Evolutionary conservation across 2,329 filamentous ascomycete species (phyloP), one percentile per base, ranked within the genome.

Genomic region (Neofusicoccum ribis): DNA sequence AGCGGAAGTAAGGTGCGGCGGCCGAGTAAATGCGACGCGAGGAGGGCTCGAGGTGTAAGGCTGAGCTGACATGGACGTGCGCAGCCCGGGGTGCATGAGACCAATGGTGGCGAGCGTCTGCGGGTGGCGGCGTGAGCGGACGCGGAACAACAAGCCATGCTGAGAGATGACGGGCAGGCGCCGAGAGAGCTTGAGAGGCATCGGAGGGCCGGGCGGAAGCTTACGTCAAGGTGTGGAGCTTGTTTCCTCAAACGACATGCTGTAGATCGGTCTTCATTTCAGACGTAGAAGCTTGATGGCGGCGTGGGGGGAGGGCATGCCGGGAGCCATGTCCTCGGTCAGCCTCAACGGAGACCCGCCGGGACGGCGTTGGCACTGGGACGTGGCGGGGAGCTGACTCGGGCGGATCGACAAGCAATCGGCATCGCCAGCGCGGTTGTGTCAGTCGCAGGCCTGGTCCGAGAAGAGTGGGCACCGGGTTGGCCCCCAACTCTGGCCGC

Each of bases 221-320:
- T 58, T 44, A 58, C 54, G 54, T 58, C 39, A 54, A 58, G 27
- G 15, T 12, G 39, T 58, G 54, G 54, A 58, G 54, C 54, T 58
- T 58, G 54, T 58, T n/a, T 23, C 23, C 12, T 58, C 51, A 9
- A 39, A 36, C 7, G 36, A 37, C 3, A 27, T 36, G 15, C 27
- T 27, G 46, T 27, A 20, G 12, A 49, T 31, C 27, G 46, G 23
- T 12, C 44, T 14, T 47, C 43, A 31, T 31, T 31, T 31, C 1
- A 1, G 27, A 7, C 27, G 27, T 31, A 0, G 27, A 31, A 3
- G 27, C 27, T 5, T 31, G 27, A 31, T 46, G 14, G 43, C 17
- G 15, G 43, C 43, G n/a, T 9, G 23, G 23, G 3, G 3, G 3
- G 23, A 23, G 23, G 23, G 23, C 23, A 23, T 23, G 23, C 23